Evolutionary conservation across 805 yeast species (phyloP).

Genomic region (Schizosaccharomyces lindneri): DNA sequence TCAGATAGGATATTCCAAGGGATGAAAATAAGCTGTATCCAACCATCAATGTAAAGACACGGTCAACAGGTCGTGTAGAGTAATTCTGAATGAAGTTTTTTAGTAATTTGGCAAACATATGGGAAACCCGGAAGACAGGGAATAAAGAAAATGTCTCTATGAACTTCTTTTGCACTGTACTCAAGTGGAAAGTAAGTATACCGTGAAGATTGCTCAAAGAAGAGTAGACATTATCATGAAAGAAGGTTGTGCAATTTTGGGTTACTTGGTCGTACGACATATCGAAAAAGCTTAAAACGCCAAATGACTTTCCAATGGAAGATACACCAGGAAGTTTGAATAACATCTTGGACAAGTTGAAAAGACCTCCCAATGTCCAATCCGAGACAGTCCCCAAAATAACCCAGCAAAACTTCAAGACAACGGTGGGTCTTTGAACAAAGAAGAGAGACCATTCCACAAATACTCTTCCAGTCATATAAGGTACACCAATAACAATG

Average conservation of each 20-base stretch:
- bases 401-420: slow-evolving; percentile 3
- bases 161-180: neutral
- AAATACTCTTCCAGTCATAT: slow-evolving; percentile 6
- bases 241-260: neutral
- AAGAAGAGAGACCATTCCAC: slow-evolving; percentile 9
- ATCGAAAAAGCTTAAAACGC: neutral
- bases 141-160: neutral
- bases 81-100: slow-evolving; percentile 6
- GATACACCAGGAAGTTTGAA: neutral
- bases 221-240: neutral
- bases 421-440: slow-evolving; percentile 5
- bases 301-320: neutral
- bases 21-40: slow-evolving; percentile 6
- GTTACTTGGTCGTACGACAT: neutral
- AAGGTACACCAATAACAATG: neutral
- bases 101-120: slow-evolving; percentile 4
- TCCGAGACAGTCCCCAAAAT: slow-evolving; percentile 5
- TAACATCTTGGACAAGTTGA: neutral
- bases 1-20: slow-evolving; percentile 6
- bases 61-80: slow-evolving; percentile 4
- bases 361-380: slow-evolving; percentile 5
- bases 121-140: neutral
- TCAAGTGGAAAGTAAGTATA: neutral
- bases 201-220: neutral
- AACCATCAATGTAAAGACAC: slow-evolving; percentile 5